Evolutionary conservation across 352 stramenopile genomes (phyloP).

Genomic region (Phytophthora pisi): DNA sequence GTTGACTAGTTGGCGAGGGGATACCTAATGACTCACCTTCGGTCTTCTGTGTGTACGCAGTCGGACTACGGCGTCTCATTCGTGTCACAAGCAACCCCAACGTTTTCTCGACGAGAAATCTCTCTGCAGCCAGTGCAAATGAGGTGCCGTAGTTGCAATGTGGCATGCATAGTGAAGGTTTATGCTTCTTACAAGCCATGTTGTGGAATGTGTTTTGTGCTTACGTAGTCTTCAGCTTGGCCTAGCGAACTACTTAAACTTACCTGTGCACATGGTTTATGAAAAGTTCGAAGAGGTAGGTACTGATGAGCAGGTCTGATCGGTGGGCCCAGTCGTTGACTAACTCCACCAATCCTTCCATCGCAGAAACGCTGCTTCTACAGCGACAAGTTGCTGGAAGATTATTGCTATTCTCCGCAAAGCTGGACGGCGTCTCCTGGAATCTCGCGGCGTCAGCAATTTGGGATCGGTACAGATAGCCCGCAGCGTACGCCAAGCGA

Average conservation of each 20-base stretch:
- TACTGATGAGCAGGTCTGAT: conserved; percentile 1
- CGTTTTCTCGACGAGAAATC: conserved; percentile 61
- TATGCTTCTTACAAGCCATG: background rate
- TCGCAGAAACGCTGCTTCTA: conserved; percentile 78
- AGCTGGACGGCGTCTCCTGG: conserved; percentile 85
- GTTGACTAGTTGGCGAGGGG: background rate
- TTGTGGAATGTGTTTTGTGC: background rate
- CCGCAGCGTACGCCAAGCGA: conserved; percentile 43
- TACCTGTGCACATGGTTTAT: conserved; percentile 74
- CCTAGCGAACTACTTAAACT: conserved; percentile 67
- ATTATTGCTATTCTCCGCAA: conserved; percentile 84
- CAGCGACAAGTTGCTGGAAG: conserved; percentile 81
- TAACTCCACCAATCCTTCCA: conserved; percentile 2
- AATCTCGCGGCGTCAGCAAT: conserved; percentile 69
- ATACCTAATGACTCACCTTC: background rate
- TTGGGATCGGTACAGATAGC: conserved; percentile 69
- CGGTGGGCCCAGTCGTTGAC: background rate
- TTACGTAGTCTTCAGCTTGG: conserved; percentile 70
- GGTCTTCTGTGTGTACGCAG: conserved; percentile 32
- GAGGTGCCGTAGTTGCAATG: conserved; percentile 45
- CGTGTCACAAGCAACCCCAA: conserved; percentile 57
- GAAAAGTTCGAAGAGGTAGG: conserved; percentile 78
- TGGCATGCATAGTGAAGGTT: background rate
- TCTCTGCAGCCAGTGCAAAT: conserved; percentile 81
- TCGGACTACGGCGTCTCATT: conserved; percentile 86